Conservation (phyloP, 1,284 basidiomycete genomes). For the Malassezia sympodialis region DNA sequence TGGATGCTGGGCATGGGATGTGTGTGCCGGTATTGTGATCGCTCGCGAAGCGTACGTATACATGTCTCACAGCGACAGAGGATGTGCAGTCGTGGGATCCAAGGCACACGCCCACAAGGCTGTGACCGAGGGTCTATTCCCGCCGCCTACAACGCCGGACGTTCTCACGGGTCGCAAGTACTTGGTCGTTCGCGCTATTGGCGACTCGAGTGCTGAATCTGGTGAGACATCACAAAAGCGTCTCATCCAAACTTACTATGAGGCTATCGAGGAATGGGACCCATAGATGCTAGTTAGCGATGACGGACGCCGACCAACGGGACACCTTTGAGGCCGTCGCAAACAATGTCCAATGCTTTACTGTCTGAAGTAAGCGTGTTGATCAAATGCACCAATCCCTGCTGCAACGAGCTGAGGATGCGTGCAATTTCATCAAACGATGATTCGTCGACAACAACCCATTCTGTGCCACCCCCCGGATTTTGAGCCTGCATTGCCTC, state of each 20-base stretch:
- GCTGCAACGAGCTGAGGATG: constrained; percentile 38
- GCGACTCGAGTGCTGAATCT: constrained; percentile 54
- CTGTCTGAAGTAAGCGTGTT: constrained; percentile 32
- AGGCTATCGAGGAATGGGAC: constrained; percentile 64
- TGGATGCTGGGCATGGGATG: constrained; percentile 49
- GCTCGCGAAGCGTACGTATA: constrained; percentile 74
- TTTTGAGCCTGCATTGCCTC: constrained; percentile 28
- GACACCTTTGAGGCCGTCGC: constrained; percentile 29
- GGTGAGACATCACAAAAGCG: constrained; percentile 64
- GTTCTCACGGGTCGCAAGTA: constrained; percentile 76
- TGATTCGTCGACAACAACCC: constrained; percentile 43
- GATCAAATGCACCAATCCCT: constrained; percentile 39
- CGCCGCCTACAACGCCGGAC: constrained; percentile 54
- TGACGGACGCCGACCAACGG: constrained; percentile 29
- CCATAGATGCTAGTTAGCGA: constrained; percentile 17
- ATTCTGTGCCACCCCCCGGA: constrained; percentile 26
- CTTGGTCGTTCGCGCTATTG: constrained; percentile 58
- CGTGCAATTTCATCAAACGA: constrained; percentile 28
- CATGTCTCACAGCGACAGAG: constrained; percentile 11
- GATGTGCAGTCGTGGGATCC: constrained; percentile 25
- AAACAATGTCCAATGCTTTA: constrained; percentile 37
- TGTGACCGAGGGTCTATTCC: constrained; percentile 49
- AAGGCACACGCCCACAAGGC: constrained; percentile 26
- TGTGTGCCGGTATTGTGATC: constrained; percentile 75
- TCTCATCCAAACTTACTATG: constrained; percentile 74